Percentiles rank a stretch among this genome's conserved stretches.
Evolutionary conservation across 176 grass and related monocot species (phyloP).

Genomic region (Hsuehochloa calcarea): DNA sequence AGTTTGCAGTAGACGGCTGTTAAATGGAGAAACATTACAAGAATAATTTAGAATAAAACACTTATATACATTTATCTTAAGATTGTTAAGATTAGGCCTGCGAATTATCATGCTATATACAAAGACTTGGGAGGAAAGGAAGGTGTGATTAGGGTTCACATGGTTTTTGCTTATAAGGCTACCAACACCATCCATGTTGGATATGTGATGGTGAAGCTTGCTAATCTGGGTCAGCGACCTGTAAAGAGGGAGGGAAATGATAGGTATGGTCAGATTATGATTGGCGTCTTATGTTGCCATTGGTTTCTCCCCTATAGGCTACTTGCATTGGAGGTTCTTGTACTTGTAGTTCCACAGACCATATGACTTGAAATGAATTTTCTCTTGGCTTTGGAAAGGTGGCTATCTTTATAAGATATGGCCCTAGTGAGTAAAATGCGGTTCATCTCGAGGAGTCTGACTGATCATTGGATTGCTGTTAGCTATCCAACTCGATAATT

Average conservation of each 20-base stretch:
- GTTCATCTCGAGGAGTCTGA: background rate
- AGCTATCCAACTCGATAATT: background rate
- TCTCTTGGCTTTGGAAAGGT: background rate
- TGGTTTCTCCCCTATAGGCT: background rate
- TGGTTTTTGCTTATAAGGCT: constrained; percentile 25
- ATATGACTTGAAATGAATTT: constrained; percentile 1
- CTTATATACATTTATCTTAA: background rate
- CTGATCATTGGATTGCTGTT: background rate
- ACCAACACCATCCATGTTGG: background rate
- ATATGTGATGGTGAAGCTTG: constrained; percentile 22
- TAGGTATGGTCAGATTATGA: background rate
- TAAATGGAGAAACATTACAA: no score
- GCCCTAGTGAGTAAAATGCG: background rate
- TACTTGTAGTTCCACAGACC: background rate
- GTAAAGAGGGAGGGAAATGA: background rate
- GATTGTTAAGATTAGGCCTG: background rate
- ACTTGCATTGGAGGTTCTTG: background rate
- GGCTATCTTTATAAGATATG: background rate
- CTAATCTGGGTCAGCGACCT: background rate
- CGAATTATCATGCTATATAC: background rate
- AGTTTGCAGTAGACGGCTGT: no score
- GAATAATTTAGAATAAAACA: no score
- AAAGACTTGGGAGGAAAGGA: constrained; percentile 28
- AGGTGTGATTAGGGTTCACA: constrained; percentile 23
- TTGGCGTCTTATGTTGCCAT: background rate